Evolutionary conservation across 805 yeast species (phyloP).

Genomic region (Candida schatavii): DNA sequence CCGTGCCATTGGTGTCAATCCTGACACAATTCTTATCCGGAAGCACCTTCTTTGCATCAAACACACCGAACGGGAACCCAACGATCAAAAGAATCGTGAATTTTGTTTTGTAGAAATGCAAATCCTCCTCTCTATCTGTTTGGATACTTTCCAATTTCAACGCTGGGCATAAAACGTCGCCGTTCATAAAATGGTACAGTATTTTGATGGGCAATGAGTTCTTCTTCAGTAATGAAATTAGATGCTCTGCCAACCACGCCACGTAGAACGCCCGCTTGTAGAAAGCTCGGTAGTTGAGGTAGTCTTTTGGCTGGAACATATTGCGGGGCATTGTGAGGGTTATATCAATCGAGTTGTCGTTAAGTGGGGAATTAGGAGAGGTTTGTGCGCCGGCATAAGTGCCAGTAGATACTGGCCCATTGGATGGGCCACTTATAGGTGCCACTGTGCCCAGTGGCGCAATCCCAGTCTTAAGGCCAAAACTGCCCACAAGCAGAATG

Average conservation of each 20-base stretch:
- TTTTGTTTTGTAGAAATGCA: slow-evolving; percentile 60
- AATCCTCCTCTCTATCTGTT: slow-evolving; percentile 48
- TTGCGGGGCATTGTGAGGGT: slow-evolving; percentile 76
- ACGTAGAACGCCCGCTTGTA: slow-evolving; percentile 88
- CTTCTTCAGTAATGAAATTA: slow-evolving; percentile 52
- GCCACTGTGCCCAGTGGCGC: slow-evolving; percentile 39
- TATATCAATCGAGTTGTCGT: slow-evolving; percentile 63
- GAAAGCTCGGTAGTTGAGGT: slow-evolving; percentile 81
- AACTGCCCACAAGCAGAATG: slow-evolving; percentile 82
- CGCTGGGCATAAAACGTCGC: slow-evolving; percentile 74
- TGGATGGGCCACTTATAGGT: no score
- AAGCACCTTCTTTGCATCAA: slow-evolving; percentile 71
- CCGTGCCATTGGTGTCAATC: slow-evolving; percentile 40
- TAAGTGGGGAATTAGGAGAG: neutral
- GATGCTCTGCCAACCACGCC: slow-evolving; percentile 69
- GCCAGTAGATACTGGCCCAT: neutral
- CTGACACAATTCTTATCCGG: slow-evolving; percentile 84
- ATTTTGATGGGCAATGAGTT: slow-evolving; percentile 59
- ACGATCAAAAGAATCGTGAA: slow-evolving; percentile 70
- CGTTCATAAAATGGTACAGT: slow-evolving; percentile 66
- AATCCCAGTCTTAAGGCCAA: slow-evolving; percentile 81
- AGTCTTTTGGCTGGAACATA: slow-evolving; percentile 82
- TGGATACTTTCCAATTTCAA: slow-evolving; percentile 58
- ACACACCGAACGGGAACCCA: slow-evolving; percentile 67
- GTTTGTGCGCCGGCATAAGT: neutral